These are phyloP conservation scores for Saturnispora diversa DNA, from an alignment of 805 yeast species.

Conservation along the genomic window DNA sequence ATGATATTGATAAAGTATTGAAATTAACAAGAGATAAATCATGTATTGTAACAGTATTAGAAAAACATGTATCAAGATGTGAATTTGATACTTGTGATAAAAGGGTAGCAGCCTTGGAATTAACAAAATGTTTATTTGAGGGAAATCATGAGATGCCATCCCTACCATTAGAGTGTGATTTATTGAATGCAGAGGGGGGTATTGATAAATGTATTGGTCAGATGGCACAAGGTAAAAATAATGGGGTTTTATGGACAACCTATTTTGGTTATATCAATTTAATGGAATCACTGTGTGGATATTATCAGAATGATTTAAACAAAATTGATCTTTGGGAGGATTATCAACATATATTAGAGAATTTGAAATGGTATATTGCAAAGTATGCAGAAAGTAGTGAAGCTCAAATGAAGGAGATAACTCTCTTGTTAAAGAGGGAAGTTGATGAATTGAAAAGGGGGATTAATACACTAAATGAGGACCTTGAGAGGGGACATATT, in stretches of 20 bases:
- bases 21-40: not conserved
- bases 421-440: not conserved
- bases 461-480: no score
- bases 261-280: constrained; percentile 18
- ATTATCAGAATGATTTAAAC: constrained; percentile 5
- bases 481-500: no score
- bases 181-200: not conserved
- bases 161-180: constrained; percentile 4
- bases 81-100: not conserved
- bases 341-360: constrained; percentile 2
- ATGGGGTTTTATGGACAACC: constrained; percentile 18
- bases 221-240: constrained; percentile 4
- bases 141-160: constrained; percentile 2
- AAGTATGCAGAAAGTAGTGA: not conserved
- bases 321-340: constrained; percentile 6
- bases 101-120: constrained; percentile 13
- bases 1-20: not conserved
- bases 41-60: constrained; percentile 4
- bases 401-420: not conserved
- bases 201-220: constrained; percentile 14
- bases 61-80: constrained; percentile 1
- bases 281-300: constrained; percentile 12
- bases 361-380: not conserved
- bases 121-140: constrained; percentile 17
- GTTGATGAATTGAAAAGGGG: not conserved